Evolutionary conservation across 768 basidiomycete species (phyloP), one percentile per base, ranked within the genome.

Genomic region (Leccinum boreale): DNA sequence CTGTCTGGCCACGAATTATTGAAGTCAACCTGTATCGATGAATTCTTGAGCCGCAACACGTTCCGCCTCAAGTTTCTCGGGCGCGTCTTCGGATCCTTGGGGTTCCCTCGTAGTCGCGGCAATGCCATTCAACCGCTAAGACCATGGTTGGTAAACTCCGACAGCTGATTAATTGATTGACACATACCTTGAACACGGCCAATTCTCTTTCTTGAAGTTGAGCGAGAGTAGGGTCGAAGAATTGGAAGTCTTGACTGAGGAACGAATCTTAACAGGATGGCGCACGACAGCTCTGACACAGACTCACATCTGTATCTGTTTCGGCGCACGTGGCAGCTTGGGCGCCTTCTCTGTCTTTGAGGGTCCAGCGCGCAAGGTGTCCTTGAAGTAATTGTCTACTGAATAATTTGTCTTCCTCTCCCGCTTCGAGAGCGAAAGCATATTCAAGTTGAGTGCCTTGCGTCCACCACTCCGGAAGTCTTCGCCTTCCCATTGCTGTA

Each of bases 401-500:
- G 92, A 94, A 73, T 97, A 98, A 67, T 95, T 96, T 31, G 85
- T 83, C 74, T 95, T 94, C 59, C 96, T 85, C 72, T 95, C 94
- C 4, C 96, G 86, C 77, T 98, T 98, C 39, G 92, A 92, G 19
- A 96, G 79, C 26, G 94, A 91, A 4, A 92, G 78, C 61, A 93
- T 83, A 62, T 88, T 90, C 67, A 92, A 79, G 65, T 85, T 86
- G 50, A 92, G 78, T 3, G 75, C 61, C 71, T 91, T 91, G 68
- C 85, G 84, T 75, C 89, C 91, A 17, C 83, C 91, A 17, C 82
- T 70, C 26, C 89, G 78, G 74, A 94, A 98, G 67, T 96, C 93
- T 71, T 97, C 92, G 33, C 94, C 94, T 65, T 98, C 94, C 94
- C 94, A 97, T 65, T 92, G 90, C 62, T 94, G 91, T 31, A 94